Base-by-base conservation (phyloP, 177 flowering plant species). In the Vitis hybrid region DNA sequence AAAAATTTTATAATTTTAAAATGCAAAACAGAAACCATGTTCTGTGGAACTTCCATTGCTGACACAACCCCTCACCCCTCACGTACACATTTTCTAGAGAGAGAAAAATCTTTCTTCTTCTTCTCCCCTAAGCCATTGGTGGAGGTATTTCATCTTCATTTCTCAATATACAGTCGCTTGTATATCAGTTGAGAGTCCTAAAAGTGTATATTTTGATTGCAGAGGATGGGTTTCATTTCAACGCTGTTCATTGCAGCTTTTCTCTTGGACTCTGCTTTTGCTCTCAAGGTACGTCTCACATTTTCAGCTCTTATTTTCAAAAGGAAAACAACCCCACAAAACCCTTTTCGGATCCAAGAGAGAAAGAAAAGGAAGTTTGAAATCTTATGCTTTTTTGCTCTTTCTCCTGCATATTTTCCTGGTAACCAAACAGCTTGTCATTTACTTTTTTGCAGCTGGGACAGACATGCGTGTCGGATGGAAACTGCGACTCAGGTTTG, bases 401-500 rank as follows among this genome's bases (percentile, higher is more conserved):
- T 17, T 22, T 65, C 38, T 22, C 6, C 28, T 60, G 53, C 13
- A 4, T 3, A 4, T 13, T 28, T 51, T 68, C 53, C 9, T 8
- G 47, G 47, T 38, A 38, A 38, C 47, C 47, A 38, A 38, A 38
- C 47, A 38, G 47, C 7, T 0, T 38, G 8, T 38, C 47, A 38
- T 38, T 38, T 38, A 5, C 47, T 1, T 38, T 63, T 52, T 11
- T 11, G 28, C 76, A 92, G 96, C 75, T 80, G 17, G 97, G 97
- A 65, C 76, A 82, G 72, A 87, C 85, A n/a, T 95, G 99, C 64
- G 71, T 75, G 0, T 58, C 59, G 28, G 75, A 87, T 71, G 66
- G 76, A 2, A 85, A 81, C 80, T 93, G 98, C 64, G 90, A 85
- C 68, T 11, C 78, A 1, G 99, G 99, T 2, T 71, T 95, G 60